Evolutionary conservation across 1,284 basidiomycete genomes (phyloP).

Genomic region (Volvariella volvacea): DNA sequence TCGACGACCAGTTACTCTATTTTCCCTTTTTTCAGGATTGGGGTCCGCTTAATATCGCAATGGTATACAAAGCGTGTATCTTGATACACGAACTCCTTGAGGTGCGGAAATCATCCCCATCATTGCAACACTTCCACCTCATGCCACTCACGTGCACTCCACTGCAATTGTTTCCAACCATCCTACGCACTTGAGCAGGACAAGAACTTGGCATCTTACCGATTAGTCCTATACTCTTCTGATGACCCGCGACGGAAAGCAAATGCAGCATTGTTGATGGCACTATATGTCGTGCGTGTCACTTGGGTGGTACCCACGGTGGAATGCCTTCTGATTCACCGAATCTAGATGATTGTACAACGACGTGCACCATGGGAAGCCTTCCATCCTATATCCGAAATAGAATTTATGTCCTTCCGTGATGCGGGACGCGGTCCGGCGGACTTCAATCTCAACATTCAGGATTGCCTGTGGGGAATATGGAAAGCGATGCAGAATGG

Average conservation of each 20-base stretch:
- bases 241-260: constrained; percentile 84
- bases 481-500: constrained; percentile 91
- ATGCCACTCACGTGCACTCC: constrained; percentile 30
- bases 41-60: constrained; percentile 90
- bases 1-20: constrained; percentile 91
- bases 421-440: constrained; percentile 93
- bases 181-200: constrained; percentile 41
- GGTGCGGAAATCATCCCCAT: constrained; percentile 36
- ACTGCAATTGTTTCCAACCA: background rate
- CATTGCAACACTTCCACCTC: constrained; percentile 20
- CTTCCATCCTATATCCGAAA: constrained; percentile 84
- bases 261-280: constrained; percentile 89
- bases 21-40: constrained; percentile 93
- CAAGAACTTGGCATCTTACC: constrained; percentile 55
- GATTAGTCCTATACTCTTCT: constrained; percentile 87
- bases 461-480: constrained; percentile 92
- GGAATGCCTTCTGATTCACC: constrained; percentile 13
- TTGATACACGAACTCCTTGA: constrained; percentile 84
- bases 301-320: constrained; percentile 5
- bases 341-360: constrained; percentile 82
- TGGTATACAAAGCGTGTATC: constrained; percentile 93
- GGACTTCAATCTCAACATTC: constrained; percentile 89
- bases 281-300: constrained; percentile 77
- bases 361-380: constrained; percentile 92
- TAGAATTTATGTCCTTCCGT: constrained; percentile 92